A percentile compares a stretch with the other conserved stretches of the same genome.
These are phyloP conservation scores for Thalassiosira mediterranea DNA, from an alignment of 352 stramenopile genomes.

Conservation along the genomic window DNA sequence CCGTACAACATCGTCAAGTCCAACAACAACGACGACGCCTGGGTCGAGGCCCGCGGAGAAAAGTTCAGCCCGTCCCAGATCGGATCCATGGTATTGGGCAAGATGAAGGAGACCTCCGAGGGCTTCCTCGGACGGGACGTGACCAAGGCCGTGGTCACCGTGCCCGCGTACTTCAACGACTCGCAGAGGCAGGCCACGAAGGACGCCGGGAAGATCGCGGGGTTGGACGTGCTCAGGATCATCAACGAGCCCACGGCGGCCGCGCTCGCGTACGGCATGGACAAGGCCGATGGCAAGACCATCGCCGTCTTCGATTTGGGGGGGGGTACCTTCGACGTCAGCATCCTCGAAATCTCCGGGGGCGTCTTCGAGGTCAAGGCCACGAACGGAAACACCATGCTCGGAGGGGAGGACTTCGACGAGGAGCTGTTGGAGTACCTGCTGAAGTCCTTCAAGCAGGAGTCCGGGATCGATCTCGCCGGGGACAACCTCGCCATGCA, in stretches of 20 bases:
- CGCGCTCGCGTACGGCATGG: conserved; percentile 96
- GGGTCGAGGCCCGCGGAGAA: conserved; percentile 89
- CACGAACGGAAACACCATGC: conserved; percentile 95
- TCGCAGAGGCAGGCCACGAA: conserved; percentile 95
- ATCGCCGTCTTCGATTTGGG: conserved; percentile 98
- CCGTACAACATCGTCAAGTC: conserved; percentile 97
- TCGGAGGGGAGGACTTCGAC: conserved; percentile 97
- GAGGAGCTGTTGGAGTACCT: conserved; percentile 93
- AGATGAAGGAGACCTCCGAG: conserved; percentile 98
- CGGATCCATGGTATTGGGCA: conserved; percentile 95
- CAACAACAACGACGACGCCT: conserved; percentile 89
- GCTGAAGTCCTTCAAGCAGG: conserved; percentile 94
- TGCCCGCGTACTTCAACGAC: conserved; percentile 98
- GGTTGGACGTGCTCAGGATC: conserved; percentile 94
- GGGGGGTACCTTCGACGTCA: conserved; percentile 98
- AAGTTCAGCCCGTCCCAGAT: conserved; percentile 97
- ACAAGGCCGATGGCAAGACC: conserved; percentile 96
- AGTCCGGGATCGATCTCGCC: conserved; percentile 93
- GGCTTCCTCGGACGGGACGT: conserved; percentile 90
- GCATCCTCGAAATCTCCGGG: conserved; percentile 95
- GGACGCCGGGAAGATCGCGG: conserved; percentile 94
- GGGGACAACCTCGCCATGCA: conserved; percentile 96
- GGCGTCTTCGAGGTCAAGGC: conserved; percentile 95
- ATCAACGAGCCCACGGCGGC: conserved; percentile 98
- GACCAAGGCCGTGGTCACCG: conserved; percentile 93